These are phyloP conservation scores for Camellia sinensis DNA, from an alignment of 148 eudicot genomes.

Conservation along the genomic window DNA sequence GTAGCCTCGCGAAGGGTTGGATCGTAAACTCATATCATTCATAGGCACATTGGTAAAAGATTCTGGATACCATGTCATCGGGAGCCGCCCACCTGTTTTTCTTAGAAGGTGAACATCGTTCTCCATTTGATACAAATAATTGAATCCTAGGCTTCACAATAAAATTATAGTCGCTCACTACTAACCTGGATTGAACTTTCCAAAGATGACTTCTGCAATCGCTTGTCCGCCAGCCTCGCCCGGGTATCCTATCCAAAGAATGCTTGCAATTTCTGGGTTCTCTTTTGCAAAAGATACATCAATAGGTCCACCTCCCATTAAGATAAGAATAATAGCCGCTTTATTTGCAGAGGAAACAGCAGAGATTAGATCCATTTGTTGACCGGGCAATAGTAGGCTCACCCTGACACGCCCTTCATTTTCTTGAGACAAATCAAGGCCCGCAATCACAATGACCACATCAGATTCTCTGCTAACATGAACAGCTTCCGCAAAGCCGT, in stretches of 20 bases:
- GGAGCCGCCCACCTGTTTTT: slow-evolving; percentile 65
- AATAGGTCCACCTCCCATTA: slow-evolving; percentile 81
- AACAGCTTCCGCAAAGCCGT: slow-evolving; percentile 52
- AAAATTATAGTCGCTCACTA: too few relatives aligned
- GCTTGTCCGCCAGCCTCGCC: slow-evolving; percentile 64
- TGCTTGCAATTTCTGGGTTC: slow-evolving; percentile 53
- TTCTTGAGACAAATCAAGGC: slow-evolving; percentile 78
- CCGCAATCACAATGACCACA: slow-evolving; percentile 63
- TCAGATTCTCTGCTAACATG: slow-evolving; percentile 54
- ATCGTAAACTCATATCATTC: slow-evolving; percentile 85
- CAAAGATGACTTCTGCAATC: too few relatives aligned
- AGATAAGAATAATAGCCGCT: slow-evolving; percentile 66
- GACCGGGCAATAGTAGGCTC: slow-evolving; percentile 74
- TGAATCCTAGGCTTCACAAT: too few relatives aligned
- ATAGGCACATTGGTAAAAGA: slow-evolving; percentile 63
- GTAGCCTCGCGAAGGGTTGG: slow-evolving; percentile 61
- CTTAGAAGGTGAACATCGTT: too few relatives aligned
- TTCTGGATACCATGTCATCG: slow-evolving; percentile 87
- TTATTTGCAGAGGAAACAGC: slow-evolving; percentile 10
- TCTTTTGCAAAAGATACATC: slow-evolving; percentile 64
- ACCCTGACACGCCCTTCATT: slow-evolving; percentile 71
- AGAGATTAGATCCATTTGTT: slow-evolving; percentile 40
- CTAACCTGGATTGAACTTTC: too few relatives aligned
- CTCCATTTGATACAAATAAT: too few relatives aligned
- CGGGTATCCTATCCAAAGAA: slow-evolving; percentile 80